Base-by-base conservation (phyloP, 2,329 filamentous ascomycete species). In the Ophiostoma piceae region DNA sequence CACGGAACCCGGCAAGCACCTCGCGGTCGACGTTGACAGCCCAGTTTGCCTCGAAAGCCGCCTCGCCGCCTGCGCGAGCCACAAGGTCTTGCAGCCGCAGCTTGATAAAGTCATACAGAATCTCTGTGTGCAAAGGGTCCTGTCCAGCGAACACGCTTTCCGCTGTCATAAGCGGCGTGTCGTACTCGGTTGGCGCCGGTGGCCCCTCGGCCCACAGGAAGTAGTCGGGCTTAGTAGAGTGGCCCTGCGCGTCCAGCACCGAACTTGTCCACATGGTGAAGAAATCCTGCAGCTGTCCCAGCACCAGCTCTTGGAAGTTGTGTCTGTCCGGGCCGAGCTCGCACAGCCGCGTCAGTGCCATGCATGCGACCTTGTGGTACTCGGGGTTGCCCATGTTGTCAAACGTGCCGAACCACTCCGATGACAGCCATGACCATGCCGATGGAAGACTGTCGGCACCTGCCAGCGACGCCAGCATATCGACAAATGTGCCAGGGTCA, bases 231-330 rank as follows among this genome's bases (percentile, higher is more conserved):
- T 79, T 82, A 66, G 84, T 82, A 35, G 83, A 82, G 57, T 83
- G 81, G 32, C 86, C 86, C 68, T 88, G 82, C 67, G 94, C 79
- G 74, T 92, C 89, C 1, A 80, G 80, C 39, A 94, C 81, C 1
- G 92, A 84, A 73, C 85, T 86, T 1, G 89, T 91, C 92, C 92
- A 95, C 80, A 93, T 84, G 1, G 84, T 83, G 75, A 95, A 87
- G 75, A 91, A 88, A 75, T 89, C 89, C 77, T 95, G 92, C 69
- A 95, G 81, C 51, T 83, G 84, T 1, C 78, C 39, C 4, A 92
- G 79, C 1, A 87, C 82, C 69, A 90, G 84, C 0, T 85, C 82
- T 71, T 85, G 84, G 37, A 66, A 7, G 11, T 39, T 39, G 62
- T 65, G 62, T 4, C n/a, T n/a, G 19, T 39, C 62, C 19, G 62